Base-by-base conservation (phyloP, 2,329 filamentous ascomycete genomes). In the Alternaria tenuissima region DNA sequence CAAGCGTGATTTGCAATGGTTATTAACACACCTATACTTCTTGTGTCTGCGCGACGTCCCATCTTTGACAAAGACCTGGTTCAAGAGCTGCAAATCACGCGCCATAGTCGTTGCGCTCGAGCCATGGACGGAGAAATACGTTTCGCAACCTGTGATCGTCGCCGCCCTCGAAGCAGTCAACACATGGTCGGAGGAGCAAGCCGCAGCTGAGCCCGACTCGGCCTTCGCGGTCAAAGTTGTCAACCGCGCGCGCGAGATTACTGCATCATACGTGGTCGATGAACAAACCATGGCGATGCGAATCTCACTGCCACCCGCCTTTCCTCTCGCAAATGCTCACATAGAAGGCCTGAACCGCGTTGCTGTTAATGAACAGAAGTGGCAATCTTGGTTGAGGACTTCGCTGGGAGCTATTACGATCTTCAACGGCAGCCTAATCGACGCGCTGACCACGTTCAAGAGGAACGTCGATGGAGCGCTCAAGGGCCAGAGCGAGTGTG, bases 401-500 rank as follows among this genome's bases (percentile, higher is more conserved):
- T 94, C 92, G 4, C 92, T 97, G 69, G 94, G 93, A 5, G 93
- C 95, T 44, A 97, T 99, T 70, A 94, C 92, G 42, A 96, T 98
- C 74, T 92, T 92, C 84, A 94, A 95, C 72, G 93, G 93, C 55
- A 92, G 87, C 74, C 87, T 99, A 58, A 91, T 94, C 55, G 94
- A 98, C 69, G 95, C 94, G 1, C 82, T 99, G 30, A 85, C 89
- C 12, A 89, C 92, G 8, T 98, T 96, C 84, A 88, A 91, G 65
- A 88, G 90, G 64, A 98, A 98, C 77, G 90, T 99, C 12, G 87
- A 90, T 14, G 92, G 93, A 1, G 92, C 92, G 4, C 85, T 99
- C 66, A 95, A 96, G 81, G 95, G 94, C 36, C 94, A 98, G 79
- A 91, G 87, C 20, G 95, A 99, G 79, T 99, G 95, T 75, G 93